phyloP scores from a whole-genome alignment of 441 rosid species.

The Capsella rubella region DNA sequence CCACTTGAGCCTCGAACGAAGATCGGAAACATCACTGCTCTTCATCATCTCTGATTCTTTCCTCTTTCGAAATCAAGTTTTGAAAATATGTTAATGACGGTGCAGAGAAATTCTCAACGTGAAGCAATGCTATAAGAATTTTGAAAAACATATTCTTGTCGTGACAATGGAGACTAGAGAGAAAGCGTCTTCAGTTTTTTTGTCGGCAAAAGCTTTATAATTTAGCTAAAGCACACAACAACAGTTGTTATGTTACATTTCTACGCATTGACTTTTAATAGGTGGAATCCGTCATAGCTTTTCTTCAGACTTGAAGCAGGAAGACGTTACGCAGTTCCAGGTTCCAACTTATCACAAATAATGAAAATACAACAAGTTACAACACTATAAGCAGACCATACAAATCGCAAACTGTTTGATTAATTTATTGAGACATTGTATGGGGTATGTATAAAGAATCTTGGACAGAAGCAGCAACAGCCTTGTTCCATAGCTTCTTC shows the following conservation, averaged over 20 bases:
- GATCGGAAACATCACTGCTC: conserved; percentile 1
- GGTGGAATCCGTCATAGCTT: background rate
- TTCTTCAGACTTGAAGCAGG: background rate
- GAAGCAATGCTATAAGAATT: background rate
- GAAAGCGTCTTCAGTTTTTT: background rate
- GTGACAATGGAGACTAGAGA: background rate
- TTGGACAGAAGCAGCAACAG: background rate
- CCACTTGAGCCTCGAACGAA: conserved; percentile 48
- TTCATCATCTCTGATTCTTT: conserved; percentile 19
- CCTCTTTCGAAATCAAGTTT: conserved; percentile 23
- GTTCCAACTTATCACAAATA: too few relatives aligned
- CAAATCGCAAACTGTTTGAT: background rate
- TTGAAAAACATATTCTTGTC: conserved; percentile 4
- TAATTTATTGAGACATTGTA: background rate
- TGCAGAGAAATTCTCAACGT: conserved; percentile 29
- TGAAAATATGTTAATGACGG: conserved; percentile 14
- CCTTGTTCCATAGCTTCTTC: background rate
- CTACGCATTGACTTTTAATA: conserved; percentile 8
- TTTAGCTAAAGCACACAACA: background rate
- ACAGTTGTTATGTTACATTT: background rate
- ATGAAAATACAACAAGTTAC: too few relatives aligned
- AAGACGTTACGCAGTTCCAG: too few relatives aligned
- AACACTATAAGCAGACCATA: background rate
- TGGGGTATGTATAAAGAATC: background rate
- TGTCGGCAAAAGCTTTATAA: background rate